Evolutionary conservation across 2,329 filamentous ascomycete species (phyloP), one percentile per base, ranked within the genome.

Genomic region (Fusarium sp.): DNA sequence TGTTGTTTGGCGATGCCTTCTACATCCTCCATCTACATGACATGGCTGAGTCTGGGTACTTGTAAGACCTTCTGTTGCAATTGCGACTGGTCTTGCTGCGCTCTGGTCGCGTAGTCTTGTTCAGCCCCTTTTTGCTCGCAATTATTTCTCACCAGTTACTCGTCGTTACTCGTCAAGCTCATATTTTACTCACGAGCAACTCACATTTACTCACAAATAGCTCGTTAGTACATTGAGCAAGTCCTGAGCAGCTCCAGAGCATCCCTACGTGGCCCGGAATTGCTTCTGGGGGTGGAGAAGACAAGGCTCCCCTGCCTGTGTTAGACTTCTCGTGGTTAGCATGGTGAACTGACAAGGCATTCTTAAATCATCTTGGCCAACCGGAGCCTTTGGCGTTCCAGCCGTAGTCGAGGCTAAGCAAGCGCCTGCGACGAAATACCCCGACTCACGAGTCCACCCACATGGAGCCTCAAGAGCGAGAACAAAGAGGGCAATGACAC

Each of bases 391-490:
- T 9, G 11, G 1, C 3, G 33, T 46, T 36, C 15, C 10, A 23
- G 11, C 23, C 17, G 7, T 4, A 13, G 37, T 7, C 23, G 11
- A 36, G 9, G 37, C 13, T 39, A 19, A 36, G 9, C 9, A 29
- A 29, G 33, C 33, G 33, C 9, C 33, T 9, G 15, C n/a, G 15
- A 9, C 2, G 9, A 36, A 15, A 10, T 7, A 15, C 4, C 9
- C 4, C 15, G 6, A 9, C 0, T 9, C 1, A 14, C 17, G 10
- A 15, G n/a, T 25, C 11, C 4, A n/a, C 1, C 11, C 4, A n/a
- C 1, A 7, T 19, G 23, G 50, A 36, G 44, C 50, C 29, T 4
- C 50, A 53, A 19, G 2, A 1, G 9, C 9, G 10, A 9, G 1
- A 21, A 21, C 5, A 21, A 10, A 1, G 9, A 17, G n/a, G 15